Base-by-base conservation (phyloP, 1,284 basidiomycete genomes). In the Grifola frondosa region DNA sequence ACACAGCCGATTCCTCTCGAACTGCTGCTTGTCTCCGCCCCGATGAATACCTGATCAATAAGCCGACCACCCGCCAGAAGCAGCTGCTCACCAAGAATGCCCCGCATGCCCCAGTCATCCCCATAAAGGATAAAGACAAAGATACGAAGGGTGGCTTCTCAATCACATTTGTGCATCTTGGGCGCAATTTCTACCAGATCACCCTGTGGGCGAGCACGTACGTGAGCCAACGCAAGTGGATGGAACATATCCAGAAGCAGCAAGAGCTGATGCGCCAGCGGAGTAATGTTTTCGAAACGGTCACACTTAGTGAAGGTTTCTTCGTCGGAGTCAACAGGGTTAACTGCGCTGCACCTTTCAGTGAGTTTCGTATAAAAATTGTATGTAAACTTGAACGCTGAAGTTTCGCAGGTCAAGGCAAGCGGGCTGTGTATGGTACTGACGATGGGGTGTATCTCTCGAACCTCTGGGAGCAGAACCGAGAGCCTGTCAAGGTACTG, bases 401-500 rank as follows among this genome's bases (percentile, higher is more conserved):
- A 5, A 13, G 16, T 34, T 43, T 25, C 35, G 17, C 60, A 94
- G 93, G 82, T 61, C 81, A 83, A 53, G 96, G 96, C 6, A 77
- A 88, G 56, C 79, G 88, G 49, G 83, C 97, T 58, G 94, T 95
- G 17, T 99, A 97, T 65, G 97, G 97, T 17, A 97, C 94, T 4
- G 91, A 97, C 59, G 94, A 97, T 52, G 97, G 97, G 22, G 88
- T 99, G 24, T 99, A 97, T 64, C 79, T 99, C 47, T 91, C 91
- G 16, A 91, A 97, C 60, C 69, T 97, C 30, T 77, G 84, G 38
- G 85, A 90, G 37, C 70, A 76, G 41, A 79, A 81, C 51, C 81
- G 85, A 46, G 89, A 91, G 39, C 97, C 97, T 1, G 76, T 91
- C 32, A 94, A 94, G 66, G 93, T 99, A 25, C 77, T 99, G 46